A percentile compares a stretch with the other conserved stretches of the same genome.
phyloP scores from a whole-genome alignment of 345 rosid genomes.

The Brassica rapa region DNA sequence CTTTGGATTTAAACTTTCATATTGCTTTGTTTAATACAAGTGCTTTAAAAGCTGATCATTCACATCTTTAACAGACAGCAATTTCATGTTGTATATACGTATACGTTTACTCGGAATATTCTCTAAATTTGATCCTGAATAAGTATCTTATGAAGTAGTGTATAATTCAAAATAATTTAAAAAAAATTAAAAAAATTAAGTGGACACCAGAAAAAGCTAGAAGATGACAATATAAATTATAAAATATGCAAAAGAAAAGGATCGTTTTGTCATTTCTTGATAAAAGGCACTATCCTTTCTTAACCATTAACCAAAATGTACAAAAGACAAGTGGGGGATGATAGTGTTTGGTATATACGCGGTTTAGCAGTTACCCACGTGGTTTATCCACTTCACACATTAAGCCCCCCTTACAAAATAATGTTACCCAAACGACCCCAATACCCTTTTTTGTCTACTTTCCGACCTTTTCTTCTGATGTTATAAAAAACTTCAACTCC shows the following conservation, averaged over 20 bases:
- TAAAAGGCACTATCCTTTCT: not conserved
- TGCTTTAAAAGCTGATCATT: not conserved
- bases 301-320: conserved; percentile 29
- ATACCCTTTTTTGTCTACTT: not conserved
- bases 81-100: not conserved
- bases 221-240: not conserved
- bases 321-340: conserved; percentile 26
- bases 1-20: conserved; percentile 2
- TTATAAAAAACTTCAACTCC: not conserved
- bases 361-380: conserved; percentile 25
- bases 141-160: not conserved
- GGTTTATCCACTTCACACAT: conserved; percentile 29
- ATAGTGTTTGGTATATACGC: conserved; percentile 14
- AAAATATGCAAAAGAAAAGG: conserved; percentile 24
- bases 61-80: not conserved
- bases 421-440: conserved; percentile 22
- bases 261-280: conserved; percentile 21
- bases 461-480: not conserved
- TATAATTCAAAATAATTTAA: not conserved
- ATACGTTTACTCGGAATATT: conserved; percentile 27
- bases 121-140: not conserved
- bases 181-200: not conserved
- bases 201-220: not conserved
- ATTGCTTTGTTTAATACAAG: not conserved
- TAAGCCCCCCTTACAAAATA: conserved; percentile 23